Evolutionary conservation across 1,139 yeast species (phyloP).

Genomic region (Pichia sp.): DNA sequence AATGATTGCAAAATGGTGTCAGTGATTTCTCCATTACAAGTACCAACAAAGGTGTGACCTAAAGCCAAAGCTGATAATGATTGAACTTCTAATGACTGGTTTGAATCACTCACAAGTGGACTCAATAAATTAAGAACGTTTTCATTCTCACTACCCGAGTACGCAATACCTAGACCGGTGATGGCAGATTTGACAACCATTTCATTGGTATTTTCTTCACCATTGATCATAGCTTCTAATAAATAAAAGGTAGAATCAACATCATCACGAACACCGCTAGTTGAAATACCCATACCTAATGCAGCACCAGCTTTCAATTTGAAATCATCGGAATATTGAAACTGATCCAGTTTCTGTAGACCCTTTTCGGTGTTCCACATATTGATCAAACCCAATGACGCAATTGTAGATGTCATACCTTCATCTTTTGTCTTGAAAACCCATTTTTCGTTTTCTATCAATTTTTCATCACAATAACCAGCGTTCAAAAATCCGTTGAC

Average conservation of each 20-base stretch:
- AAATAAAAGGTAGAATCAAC: constrained; percentile 88
- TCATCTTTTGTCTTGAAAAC: constrained; percentile 86
- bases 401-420: constrained; percentile 93
- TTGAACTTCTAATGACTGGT: constrained; percentile 67
- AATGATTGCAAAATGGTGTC: constrained; percentile 85
- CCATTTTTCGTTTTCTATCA: constrained; percentile 69
- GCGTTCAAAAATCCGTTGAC: constrained; percentile 88
- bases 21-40: constrained; percentile 91
- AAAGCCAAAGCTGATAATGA: constrained; percentile 85
- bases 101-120: constrained; percentile 83
- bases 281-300: constrained; percentile 91
- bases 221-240: constrained; percentile 65
- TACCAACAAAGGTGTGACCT: constrained; percentile 93
- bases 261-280: constrained; percentile 92
- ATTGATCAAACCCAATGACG: constrained; percentile 81
- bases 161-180: constrained; percentile 88
- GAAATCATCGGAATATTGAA: constrained; percentile 75
- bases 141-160: constrained; percentile 88
- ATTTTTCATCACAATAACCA: constrained; percentile 83
- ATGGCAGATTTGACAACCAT: constrained; percentile 73
- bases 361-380: constrained; percentile 93
- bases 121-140: constrained; percentile 69
- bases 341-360: constrained; percentile 81
- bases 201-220: constrained; percentile 30
- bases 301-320: constrained; percentile 95